Evolutionary conservation across 352 stramenopile species (phyloP), one percentile per base, ranked within the genome.

Genomic region (Globisporangium uncinulatum): DNA sequence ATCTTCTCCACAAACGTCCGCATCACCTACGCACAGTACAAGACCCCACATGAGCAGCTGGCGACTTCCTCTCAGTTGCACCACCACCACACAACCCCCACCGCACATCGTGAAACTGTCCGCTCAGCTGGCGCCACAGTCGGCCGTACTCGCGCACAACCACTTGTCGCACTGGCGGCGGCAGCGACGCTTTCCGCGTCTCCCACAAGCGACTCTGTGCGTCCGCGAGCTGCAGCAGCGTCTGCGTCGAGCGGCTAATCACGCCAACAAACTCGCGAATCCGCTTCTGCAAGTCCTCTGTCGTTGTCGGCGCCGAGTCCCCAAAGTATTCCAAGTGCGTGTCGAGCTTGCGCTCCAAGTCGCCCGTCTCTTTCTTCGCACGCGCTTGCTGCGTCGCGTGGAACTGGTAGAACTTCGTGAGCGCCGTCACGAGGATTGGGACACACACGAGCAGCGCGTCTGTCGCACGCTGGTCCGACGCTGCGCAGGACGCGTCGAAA

Each of bases 201-300:
- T 76, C 58, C 83, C 83, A 91, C 3, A 92, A 37, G 17, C 75
- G 52, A 20, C 69, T 63, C 56, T 92, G 81, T 2, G 61, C 39
- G 34, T 71, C 66, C 2, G 74, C 79, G 21, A 89, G 81, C 45
- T 88, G 69, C 34, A 73, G 61, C 36, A 92, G 79, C 17, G 58
- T 47, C 56, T 90, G 76, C 51, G 62, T 78, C 6, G 79, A 84
- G 20, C 61, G 67, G 6, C 74, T 46, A n/a, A 77, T 80, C 6
- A 89, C 68, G 0, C 66, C 70, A 13, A 73, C 70, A 43, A 86
- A 89, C 50, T 92, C 80, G 13, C 56, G 71, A 45, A 92, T 89
- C 1, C 79, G 70, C 51, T 69, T 67, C 51, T 89, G 67, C 36
- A 89, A 79, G n/a, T 89, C 80, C 0, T 71, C 68, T 44, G 79